A percentile compares a stretch with the other conserved stretches of the same genome.
Conservation (phyloP, 2,329 filamentous ascomycete species). For the Aciculosporium take region DNA sequence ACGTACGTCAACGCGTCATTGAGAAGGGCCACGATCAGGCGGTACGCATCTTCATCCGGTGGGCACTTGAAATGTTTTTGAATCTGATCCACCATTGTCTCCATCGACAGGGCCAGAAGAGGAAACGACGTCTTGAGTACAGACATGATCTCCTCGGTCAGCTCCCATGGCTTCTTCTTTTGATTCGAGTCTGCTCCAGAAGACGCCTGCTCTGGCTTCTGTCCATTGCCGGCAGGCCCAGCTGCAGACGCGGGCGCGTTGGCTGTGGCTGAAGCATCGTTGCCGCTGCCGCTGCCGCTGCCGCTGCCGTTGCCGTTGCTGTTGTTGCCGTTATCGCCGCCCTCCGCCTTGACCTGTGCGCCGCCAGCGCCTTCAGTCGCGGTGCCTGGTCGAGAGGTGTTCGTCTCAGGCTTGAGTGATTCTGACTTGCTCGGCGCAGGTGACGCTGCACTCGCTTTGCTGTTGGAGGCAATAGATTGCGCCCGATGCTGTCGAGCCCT, state of each 20-base stretch:
- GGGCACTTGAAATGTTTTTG: conserved; percentile 99
- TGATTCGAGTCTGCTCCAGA: conserved; percentile 16
- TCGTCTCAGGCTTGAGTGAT: conserved; percentile 21
- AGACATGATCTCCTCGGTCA: conserved; percentile 89
- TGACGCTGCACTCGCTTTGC: conserved; percentile 31
- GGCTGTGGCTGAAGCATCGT: conserved; percentile 15
- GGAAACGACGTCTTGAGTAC: conserved; percentile 95
- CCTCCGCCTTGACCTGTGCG: conserved; percentile 29
- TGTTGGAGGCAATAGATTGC: conserved; percentile 29
- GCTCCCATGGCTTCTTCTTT: conserved; percentile 85
- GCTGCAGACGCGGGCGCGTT: conserved; percentile 12
- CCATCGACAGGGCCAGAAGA: conserved; percentile 90
- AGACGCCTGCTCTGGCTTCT: conserved; percentile 12
- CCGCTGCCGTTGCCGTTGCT: not conserved
- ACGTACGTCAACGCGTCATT: conserved; percentile 94
- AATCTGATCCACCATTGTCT: conserved; percentile 98
- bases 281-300: conserved; percentile 19
- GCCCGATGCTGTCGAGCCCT: conserved; percentile 38
- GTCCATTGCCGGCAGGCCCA: conserved; percentile 6
- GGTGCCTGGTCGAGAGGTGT: conserved; percentile 34
- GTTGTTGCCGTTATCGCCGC: conserved; percentile 15
- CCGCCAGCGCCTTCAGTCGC: conserved; percentile 32
- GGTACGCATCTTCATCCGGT: conserved; percentile 93
- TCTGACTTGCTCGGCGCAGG: conserved; percentile 42
- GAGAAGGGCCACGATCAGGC: conserved; percentile 89